phyloP scores from a whole-genome alignment of 2,329 filamentous ascomycete genomes.

The Penicillium psychrosexuale region DNA sequence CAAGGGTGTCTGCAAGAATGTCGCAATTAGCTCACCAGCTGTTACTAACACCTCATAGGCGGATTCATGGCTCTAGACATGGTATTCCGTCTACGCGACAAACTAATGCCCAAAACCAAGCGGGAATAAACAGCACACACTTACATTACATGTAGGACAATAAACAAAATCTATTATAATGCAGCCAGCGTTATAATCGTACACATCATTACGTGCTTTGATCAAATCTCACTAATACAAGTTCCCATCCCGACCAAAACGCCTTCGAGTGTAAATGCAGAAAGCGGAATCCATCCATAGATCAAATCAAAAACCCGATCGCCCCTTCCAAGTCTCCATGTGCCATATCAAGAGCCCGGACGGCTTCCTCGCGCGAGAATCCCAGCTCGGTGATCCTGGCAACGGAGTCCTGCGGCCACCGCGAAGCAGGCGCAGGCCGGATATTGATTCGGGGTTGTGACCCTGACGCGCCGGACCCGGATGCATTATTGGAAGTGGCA shows the following conservation, averaged over 20 bases:
- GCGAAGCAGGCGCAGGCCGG: slow-evolving; percentile 30
- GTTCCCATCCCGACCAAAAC: slow-evolving; percentile 9
- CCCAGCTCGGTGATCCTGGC: slow-evolving; percentile 74
- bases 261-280: slow-evolving; percentile 15
- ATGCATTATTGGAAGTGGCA: slow-evolving; percentile 16
- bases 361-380: slow-evolving; percentile 70
- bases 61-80: slow-evolving; percentile 41
- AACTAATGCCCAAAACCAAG: slow-evolving; percentile 30
- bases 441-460: slow-evolving; percentile 24
- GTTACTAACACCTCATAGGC: slow-evolving; percentile 25
- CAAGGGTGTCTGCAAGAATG: not conserved
- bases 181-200: slow-evolving; percentile 7
- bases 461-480: slow-evolving; percentile 10
- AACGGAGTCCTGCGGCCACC: slow-evolving; percentile 62
- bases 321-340: slow-evolving; percentile 84
- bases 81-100: slow-evolving; percentile 31
- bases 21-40: not conserved
- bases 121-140: slow-evolving; percentile 20
- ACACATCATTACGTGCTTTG: slow-evolving; percentile 10
- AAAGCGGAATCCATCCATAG: slow-evolving; percentile 12
- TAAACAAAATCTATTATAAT: slow-evolving; percentile 4
- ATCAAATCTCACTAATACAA: slow-evolving; percentile 20
- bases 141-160: not conserved
- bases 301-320: slow-evolving; percentile 80
- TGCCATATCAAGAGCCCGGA: slow-evolving; percentile 76